phyloP scores from a whole-genome alignment of 176 grass and related monocot genomes.

The Thinopyrum elongatum region DNA sequence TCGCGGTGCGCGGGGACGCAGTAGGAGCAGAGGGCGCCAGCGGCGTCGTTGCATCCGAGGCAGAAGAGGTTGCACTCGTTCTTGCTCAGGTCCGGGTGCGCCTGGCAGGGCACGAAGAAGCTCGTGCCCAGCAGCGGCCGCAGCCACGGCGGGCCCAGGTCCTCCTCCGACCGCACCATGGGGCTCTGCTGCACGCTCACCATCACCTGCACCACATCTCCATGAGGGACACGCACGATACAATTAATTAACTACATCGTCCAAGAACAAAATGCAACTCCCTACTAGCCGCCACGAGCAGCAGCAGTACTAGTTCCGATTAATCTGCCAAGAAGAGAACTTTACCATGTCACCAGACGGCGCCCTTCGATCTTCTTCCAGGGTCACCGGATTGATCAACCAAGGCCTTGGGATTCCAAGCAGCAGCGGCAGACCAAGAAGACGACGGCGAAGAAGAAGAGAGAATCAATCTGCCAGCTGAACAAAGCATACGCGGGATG shows the following conservation, averaged over 20 bases:
- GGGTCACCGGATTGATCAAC: not conserved
- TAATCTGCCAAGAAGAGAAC: not conserved
- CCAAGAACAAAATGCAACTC: slow-evolving; percentile 34
- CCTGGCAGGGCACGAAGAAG: slow-evolving; percentile 58
- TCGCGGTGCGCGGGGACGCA: slow-evolving; percentile 51
- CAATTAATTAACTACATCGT: not conserved
- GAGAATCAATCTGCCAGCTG: not conserved
- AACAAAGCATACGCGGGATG: not conserved
- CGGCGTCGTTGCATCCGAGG: slow-evolving; percentile 34
- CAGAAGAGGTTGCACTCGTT: slow-evolving; percentile 90
- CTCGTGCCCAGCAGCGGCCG: slow-evolving; percentile 54
- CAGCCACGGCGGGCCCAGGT: slow-evolving; percentile 68
- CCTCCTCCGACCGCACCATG: slow-evolving; percentile 51
- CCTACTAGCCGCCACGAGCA: too few species aligned
- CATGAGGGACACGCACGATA: not conserved
- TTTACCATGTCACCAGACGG: slow-evolving; percentile 29
- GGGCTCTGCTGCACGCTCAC: slow-evolving; percentile 46
- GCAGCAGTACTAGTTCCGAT: not conserved
- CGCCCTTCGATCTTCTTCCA: slow-evolving; percentile 8
- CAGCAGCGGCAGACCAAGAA: not conserved
- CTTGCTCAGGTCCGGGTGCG: slow-evolving; percentile 61
- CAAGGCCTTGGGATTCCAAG: not conserved
- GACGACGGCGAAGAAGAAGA: not conserved
- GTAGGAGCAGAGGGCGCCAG: slow-evolving; percentile 59
- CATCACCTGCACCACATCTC: slow-evolving; percentile 55